Evolutionary conservation across 768 basidiomycete genomes (phyloP), one percentile per base, ranked within the genome.

Genomic region (Naganishia onofrii): DNA sequence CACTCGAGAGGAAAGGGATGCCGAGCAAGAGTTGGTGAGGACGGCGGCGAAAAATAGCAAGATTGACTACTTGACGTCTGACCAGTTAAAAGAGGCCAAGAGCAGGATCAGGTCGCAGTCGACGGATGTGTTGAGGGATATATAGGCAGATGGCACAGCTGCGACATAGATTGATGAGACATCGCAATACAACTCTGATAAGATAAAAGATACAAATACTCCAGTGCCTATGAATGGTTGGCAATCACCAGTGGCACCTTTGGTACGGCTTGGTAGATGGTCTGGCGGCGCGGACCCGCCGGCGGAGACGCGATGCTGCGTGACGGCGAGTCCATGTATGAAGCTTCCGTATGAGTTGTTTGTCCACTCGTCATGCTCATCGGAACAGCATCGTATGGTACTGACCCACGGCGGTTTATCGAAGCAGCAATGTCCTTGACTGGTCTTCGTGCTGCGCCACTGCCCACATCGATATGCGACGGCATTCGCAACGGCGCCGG

Each of bases 351-450:
- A 8, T 15, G 23, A 1, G 42, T 29, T 12, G 32, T n/a, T 6
- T n/a, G 19, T 15, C 21, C 23, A 2, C 29, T 26, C 7, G n/a
- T 29, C 23, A 12, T 8, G 9, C 34, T n/a, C 23, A 46, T n/a
- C 13, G 60, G 60, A n/a, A 42, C 12, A 26, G 29, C 60, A 17
- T 44, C 42, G 15, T 63, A 15, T 9, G 28, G 36, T 1, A 29
- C 60, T 44, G 60, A 63, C 42, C 60, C 58, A 21, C 71, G 57
- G 12, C 63, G 66, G 23, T 72, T 69, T 31, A 72, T 72, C n/a
- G 71, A 72, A 26, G 57, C 71, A 2, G 71, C 71, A 21, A 72
- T 55, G 29, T 72, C 71, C 52, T 52, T 68, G 28, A 72, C 71
- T 17, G 58, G 46, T 42, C 71, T 31, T 28, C 66, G 46, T 12